These are phyloP conservation scores for Testicularia cyperi DNA, from an alignment of 1,284 basidiomycete genomes.

Conservation along the genomic window DNA sequence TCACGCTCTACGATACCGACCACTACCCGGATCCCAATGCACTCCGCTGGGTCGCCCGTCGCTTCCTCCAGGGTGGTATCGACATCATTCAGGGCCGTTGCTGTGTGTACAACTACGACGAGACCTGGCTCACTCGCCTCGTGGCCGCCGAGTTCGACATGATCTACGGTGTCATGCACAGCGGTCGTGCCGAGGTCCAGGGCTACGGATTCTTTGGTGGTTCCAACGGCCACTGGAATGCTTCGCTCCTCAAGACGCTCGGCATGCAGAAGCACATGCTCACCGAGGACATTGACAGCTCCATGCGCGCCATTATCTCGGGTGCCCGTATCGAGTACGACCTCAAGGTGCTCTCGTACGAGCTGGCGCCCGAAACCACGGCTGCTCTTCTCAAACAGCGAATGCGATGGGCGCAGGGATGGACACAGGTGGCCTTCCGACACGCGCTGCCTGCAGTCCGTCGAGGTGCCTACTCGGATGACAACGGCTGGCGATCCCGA, in stretches of 20 bases:
- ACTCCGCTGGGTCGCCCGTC: conserved; percentile 41
- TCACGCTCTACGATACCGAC: conserved; percentile 52
- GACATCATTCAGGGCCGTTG: conserved; percentile 55
- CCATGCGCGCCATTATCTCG: conserved; percentile 50
- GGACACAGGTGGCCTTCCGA: conserved; percentile 52
- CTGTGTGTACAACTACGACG: conserved; percentile 50
- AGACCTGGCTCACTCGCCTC: conserved; percentile 38
- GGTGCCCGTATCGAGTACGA: conserved; percentile 53
- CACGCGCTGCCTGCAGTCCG: conserved; percentile 39
- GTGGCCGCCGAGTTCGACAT: conserved; percentile 52
- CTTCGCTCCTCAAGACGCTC: conserved; percentile 41
- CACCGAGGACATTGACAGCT: conserved; percentile 54
- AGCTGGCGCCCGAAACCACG: conserved; percentile 45
- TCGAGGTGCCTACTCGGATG: conserved; percentile 43
- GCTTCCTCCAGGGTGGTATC: conserved; percentile 50
- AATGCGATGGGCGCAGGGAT: conserved; percentile 53
- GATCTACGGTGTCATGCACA: conserved; percentile 53
- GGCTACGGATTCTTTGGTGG: conserved; percentile 54
- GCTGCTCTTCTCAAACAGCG: conserved; percentile 47
- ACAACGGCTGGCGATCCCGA: conserved; percentile 34
- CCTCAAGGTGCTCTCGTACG: conserved; percentile 48
- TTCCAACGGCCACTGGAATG: conserved; percentile 55
- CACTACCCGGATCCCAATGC: conserved; percentile 50
- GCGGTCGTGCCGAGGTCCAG: conserved; percentile 44
- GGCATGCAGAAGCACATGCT: conserved; percentile 52